Conservation (phyloP, 495 filamentous ascomycete genomes). For the Aspergillus carlsbadensis region DNA sequence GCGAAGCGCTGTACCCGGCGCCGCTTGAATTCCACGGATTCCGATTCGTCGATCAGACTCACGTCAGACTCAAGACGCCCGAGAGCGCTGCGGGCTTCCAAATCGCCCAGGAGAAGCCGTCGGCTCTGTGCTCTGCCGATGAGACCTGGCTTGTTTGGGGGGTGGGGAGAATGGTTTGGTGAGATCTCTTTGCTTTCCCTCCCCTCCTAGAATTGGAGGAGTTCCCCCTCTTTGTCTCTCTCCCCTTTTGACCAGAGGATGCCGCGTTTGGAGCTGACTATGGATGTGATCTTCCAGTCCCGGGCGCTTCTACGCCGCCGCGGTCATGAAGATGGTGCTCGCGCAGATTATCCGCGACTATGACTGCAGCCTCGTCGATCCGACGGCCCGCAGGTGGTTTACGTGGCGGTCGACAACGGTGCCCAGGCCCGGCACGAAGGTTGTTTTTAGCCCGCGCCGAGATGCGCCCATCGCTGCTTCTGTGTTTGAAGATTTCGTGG, state of each 20-base stretch:
- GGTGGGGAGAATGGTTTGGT: background rate
- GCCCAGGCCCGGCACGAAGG: too few relatives aligned
- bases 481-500: too few relatives aligned
- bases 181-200: too few relatives aligned
- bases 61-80: background rate
- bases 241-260: too few relatives aligned
- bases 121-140: background rate
- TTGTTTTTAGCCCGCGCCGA: too few relatives aligned
- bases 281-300: background rate
- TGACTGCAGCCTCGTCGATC: background rate
- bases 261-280: too few relatives aligned
- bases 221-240: too few relatives aligned
- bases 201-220: background rate
- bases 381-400: too few relatives aligned
- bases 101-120: background rate
- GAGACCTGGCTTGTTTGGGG: background rate
- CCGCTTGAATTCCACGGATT: background rate
- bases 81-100: background rate
- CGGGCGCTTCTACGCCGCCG: slow-evolving; percentile 4
- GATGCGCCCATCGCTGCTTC: too few relatives aligned
- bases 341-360: background rate
- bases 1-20: background rate
- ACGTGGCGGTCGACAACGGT: too few relatives aligned
- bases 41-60: background rate
- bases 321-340: background rate